Base-by-base conservation (phyloP, 495 filamentous ascomycete species). In the Aspergillus ellipticus region DNA sequence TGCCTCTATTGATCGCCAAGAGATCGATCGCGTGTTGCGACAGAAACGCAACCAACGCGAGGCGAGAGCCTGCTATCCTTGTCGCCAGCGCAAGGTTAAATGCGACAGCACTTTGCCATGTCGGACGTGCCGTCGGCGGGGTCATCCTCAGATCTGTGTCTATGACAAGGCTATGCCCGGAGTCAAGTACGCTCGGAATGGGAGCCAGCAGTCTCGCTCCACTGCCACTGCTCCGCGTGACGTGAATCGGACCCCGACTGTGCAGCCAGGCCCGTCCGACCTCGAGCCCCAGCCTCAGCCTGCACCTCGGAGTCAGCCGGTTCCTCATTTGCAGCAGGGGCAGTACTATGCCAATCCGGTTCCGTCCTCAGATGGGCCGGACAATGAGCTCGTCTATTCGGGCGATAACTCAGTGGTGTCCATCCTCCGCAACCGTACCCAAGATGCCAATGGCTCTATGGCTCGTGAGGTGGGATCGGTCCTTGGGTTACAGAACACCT, bases 401-500 rank as follows among this genome's bases (percentile, higher is more conserved):
- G 74, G 75, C 29, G 70, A 76, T 29, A 71, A 74, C 39, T 72
- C 67, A 9, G 54, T 74, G 2, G 61, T 69, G 3, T 74, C 71
- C 2, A 68, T 72, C 3, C 51, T 72, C 42, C 69, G 67, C 5
- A 51, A 58, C 17, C 57, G 66, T 6, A 62, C 85, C 79, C 71
- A 87, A 82, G 75, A 80, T 84, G 53, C 85, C 79, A 51, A 83
- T 58, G 68, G 65, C 19, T 65, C 66, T 2, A 62, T 73, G 63
- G 62, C 66, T 7, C 62, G 60, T 0, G 69, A 74, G 7, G 59
- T 66, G 8, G 63, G 65, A 0, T 70, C 71, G 15, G 68, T 90
- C 7, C 80, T 92, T 19, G 88, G 88, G 10, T 76, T 91, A 13
- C 86, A 90, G 60, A 89, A 89, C 58, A 87, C 88, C 16, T 77